Percentiles rank a stretch among this genome's conserved stretches.
Conservation (phyloP, 768 basidiomycete genomes). For the Serendipita sp. region DNA sequence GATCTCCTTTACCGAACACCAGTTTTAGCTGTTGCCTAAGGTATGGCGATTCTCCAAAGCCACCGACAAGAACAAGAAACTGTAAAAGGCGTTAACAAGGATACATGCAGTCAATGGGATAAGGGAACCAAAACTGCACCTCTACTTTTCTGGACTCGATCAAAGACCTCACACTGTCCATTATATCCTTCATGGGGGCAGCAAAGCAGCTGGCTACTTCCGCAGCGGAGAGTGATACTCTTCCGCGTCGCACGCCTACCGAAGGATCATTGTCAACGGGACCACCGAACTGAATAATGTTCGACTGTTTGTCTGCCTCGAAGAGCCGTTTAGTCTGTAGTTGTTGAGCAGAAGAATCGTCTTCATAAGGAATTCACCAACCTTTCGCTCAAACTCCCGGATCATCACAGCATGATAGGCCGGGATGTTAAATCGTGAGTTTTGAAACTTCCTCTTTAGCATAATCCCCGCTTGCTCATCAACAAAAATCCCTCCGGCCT, state of each 20-base stretch:
- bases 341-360: background rate
- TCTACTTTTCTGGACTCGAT: background rate
- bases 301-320: background rate
- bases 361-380: background rate
- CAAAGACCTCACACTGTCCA: background rate
- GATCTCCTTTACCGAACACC: background rate
- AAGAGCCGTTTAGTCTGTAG: conserved; percentile 6
- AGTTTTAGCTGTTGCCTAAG: background rate
- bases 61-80: conserved; percentile 2
- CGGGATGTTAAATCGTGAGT: background rate
- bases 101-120: background rate
- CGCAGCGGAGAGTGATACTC: background rate
- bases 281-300: conserved; percentile 3
- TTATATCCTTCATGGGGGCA: background rate
- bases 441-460: background rate
- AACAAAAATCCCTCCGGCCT: background rate
- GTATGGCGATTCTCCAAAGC: conserved; percentile 6
- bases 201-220: background rate
- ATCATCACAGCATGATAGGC: background rate
- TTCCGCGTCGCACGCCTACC: background rate
- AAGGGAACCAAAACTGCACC: background rate
- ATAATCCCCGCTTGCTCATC: background rate
- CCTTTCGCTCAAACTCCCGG: background rate
- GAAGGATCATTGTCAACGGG: conserved; percentile 1
- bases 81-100: background rate